Evolutionary conservation across 1,284 basidiomycete genomes (phyloP).

Genomic region (Mycena citricolor): DNA sequence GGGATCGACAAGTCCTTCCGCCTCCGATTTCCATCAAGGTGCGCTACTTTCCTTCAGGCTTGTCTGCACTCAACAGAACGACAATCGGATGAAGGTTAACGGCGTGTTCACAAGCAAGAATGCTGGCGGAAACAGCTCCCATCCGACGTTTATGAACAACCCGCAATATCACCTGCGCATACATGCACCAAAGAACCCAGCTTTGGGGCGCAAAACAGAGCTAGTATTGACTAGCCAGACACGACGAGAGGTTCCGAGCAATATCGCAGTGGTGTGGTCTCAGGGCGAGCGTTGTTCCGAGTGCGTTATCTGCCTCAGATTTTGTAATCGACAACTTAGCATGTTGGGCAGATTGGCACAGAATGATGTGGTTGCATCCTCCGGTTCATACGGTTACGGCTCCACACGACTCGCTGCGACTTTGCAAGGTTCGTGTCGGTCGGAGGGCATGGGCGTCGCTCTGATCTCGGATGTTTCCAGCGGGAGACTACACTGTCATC

Average conservation of each 20-base stretch:
- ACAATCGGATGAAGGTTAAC: conserved; percentile 44
- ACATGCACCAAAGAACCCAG: conserved; percentile 33
- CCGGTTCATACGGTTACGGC: conserved; percentile 83
- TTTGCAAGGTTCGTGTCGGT: conserved; percentile 52
- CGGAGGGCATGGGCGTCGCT: conserved; percentile 4
- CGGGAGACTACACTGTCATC: conserved; percentile 80
- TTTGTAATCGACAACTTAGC: background rate
- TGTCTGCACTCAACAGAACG: conserved; percentile 1
- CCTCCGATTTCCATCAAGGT: conserved; percentile 50
- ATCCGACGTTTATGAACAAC: conserved; percentile 85
- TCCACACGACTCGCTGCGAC: conserved; percentile 57
- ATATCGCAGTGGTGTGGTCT: conserved; percentile 76
- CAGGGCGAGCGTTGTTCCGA: conserved; percentile 70
- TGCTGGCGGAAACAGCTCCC: conserved; percentile 81
- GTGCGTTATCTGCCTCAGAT: conserved; percentile 44
- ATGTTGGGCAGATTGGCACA: conserved; percentile 46
- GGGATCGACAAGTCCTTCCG: conserved; percentile 44
- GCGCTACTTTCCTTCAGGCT: conserved; percentile 23
- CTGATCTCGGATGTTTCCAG: conserved; percentile 36
- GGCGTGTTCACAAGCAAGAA: conserved; percentile 69
- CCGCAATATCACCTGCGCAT: conserved; percentile 82
- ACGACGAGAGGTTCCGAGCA: conserved; percentile 70
- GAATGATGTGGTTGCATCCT: conserved; percentile 70
- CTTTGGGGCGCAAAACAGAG: conserved; percentile 35
- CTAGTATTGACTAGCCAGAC: conserved; percentile 56